Percentiles rank a stretch among this genome's conserved stretches.
Conservation (phyloP, 768 basidiomycete genomes). For the Exsudoporus frostii region DNA sequence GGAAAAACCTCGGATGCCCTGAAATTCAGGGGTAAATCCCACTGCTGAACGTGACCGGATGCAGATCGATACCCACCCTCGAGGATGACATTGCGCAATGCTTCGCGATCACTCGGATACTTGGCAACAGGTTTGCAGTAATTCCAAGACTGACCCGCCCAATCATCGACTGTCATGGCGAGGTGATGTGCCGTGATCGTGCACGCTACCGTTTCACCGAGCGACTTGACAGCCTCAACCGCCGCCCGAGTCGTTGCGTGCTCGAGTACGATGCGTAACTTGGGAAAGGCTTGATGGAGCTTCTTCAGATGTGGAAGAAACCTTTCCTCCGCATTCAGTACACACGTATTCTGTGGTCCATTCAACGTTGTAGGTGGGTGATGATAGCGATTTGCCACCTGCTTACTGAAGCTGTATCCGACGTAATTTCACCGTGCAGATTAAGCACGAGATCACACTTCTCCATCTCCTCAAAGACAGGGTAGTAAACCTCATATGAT, state of each 20-base stretch:
- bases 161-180: constrained; percentile 90
- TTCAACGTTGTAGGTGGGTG: not conserved
- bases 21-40: not conserved
- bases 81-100: constrained; percentile 71
- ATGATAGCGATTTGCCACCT: not conserved
- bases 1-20: constrained; percentile 95
- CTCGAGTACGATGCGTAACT: constrained; percentile 91
- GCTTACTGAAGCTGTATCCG: constrained; percentile 60
- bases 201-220: constrained; percentile 84
- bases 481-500: constrained; percentile 90
- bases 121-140: constrained; percentile 99
- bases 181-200: constrained; percentile 98
- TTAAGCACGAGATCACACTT: constrained; percentile 92
- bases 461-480: constrained; percentile 92
- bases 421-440: constrained; percentile 95
- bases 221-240: constrained; percentile 76
- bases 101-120: constrained; percentile 85
- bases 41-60: not conserved
- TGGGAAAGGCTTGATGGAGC: constrained; percentile 81
- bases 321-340: constrained; percentile 87
- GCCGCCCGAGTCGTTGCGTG: constrained; percentile 94
- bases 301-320: constrained; percentile 87
- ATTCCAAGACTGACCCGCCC: constrained; percentile 92
- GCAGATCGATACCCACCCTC: constrained; percentile 49
- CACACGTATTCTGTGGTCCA: constrained; percentile 68